Evolutionary conservation across 106 monocot genomes (phyloP).

Genomic region (Alisma plantagoaquatica): DNA sequence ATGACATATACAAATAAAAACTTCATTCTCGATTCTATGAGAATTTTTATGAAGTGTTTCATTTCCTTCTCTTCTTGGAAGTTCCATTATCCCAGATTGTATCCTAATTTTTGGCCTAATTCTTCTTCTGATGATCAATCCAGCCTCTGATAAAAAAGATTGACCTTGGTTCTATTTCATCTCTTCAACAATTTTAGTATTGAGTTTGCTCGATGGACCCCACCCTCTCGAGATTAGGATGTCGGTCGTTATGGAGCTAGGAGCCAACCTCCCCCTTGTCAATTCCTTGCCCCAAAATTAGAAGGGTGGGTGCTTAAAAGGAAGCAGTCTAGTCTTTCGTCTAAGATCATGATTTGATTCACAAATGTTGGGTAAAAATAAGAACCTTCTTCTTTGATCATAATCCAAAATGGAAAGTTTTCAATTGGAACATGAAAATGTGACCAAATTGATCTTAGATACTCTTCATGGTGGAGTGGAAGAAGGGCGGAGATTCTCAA

Average conservation of each 20-base stretch:
- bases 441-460: slow-evolving; percentile 10
- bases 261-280: too few species aligned
- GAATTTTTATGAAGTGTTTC: not conserved
- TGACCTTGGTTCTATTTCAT: not conserved
- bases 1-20: not conserved
- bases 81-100: not conserved
- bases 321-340: too few species aligned
- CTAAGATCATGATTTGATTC: slow-evolving; percentile 10
- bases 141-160: not conserved
- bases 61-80: not conserved
- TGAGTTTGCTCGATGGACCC: too few species aligned
- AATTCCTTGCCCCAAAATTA: too few species aligned
- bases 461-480: slow-evolving; percentile 6
- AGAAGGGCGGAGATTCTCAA: slow-evolving; percentile 10
- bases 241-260: too few species aligned
- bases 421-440: slow-evolving; percentile 1
- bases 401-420: not conserved
- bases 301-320: too few species aligned
- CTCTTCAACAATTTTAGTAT: too few species aligned
- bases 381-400: not conserved
- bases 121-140: not conserved
- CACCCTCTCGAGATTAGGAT: too few species aligned
- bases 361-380: slow-evolving; percentile 1
- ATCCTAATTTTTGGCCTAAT: slow-evolving; percentile 1
- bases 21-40: slow-evolving; percentile 1